These are phyloP conservation scores for Dalbergia oliveri DNA, from an alignment of 306 rosid species.

Conservation along the genomic window DNA sequence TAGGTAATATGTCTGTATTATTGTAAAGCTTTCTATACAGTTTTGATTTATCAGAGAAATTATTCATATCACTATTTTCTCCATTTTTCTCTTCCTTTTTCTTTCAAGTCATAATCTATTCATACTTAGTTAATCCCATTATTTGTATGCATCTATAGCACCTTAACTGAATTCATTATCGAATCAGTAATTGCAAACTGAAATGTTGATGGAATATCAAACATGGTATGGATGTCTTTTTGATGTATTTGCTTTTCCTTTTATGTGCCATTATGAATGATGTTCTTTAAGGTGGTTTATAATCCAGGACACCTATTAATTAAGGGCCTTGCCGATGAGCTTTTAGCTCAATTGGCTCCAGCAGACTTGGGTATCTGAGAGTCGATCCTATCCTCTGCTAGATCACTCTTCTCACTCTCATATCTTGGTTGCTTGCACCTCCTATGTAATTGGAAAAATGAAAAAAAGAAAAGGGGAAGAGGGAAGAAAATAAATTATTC, in stretches of 20 bases:
- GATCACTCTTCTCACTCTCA: neutral
- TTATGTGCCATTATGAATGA: slow-evolving; percentile 6
- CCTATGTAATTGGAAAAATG: neutral
- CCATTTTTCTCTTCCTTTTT: no score
- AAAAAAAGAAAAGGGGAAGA: no score
- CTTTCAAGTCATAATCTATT: neutral
- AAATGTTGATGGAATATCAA: neutral
- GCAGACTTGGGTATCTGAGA: no score
- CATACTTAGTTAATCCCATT: neutral
- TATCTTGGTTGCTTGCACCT: neutral
- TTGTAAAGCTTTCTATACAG: no score
- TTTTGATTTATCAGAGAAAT: no score
- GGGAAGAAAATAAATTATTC: neutral
- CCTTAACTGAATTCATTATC: slow-evolving; percentile 1
- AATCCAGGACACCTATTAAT: neutral
- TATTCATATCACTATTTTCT: no score
- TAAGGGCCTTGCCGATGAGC: no score
- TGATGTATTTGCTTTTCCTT: neutral
- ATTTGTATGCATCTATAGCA: neutral
- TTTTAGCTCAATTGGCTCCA: no score
- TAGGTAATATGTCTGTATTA: no score
- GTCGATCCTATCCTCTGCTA: no score
- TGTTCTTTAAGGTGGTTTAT: slow-evolving; percentile 14
- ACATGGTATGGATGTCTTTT: neutral
- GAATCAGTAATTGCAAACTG: neutral